Evolutionary conservation across 352 stramenopile genomes (phyloP).

Genomic region (Globisporangium echinulatum): DNA sequence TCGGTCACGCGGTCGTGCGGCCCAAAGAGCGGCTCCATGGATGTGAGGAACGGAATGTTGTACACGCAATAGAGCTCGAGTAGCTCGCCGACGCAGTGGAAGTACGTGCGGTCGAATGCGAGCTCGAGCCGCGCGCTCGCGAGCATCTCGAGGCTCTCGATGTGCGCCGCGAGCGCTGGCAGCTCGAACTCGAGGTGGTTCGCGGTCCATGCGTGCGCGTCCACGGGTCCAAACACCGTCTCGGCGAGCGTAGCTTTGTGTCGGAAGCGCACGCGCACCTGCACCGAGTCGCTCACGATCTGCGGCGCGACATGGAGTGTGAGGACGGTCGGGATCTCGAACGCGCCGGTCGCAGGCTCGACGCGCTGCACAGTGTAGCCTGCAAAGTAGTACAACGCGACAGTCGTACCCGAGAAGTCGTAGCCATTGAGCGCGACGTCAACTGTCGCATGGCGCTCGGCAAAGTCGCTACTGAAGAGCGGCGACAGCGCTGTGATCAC

Average conservation of each 20-base stretch:
- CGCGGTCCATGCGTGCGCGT: constrained; percentile 29
- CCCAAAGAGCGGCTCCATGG: constrained; percentile 37
- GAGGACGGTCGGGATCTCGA: constrained; percentile 51
- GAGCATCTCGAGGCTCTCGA: constrained; percentile 26
- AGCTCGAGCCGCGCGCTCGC: constrained; percentile 32
- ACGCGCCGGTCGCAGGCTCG: constrained; percentile 41
- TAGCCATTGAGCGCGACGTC: constrained; percentile 63
- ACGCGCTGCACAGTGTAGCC: constrained; percentile 36
- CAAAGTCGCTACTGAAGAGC: constrained; percentile 38
- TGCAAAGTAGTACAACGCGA: constrained; percentile 51
- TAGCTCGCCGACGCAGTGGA: constrained; percentile 41
- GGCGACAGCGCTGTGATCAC: constrained; percentile 45
- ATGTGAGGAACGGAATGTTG: constrained; percentile 51
- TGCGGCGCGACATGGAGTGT: constrained; percentile 29
- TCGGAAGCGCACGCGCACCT: constrained; percentile 38
- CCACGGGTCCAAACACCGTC: constrained; percentile 28
- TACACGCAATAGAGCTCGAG: constrained; percentile 47
- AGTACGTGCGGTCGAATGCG: constrained; percentile 48
- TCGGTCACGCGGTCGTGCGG: constrained; percentile 38
- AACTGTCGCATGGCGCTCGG: constrained; percentile 36
- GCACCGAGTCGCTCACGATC: constrained; percentile 39
- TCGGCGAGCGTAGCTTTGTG: constrained; percentile 8
- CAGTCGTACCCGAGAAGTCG: constrained; percentile 47
- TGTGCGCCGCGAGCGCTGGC: constrained; percentile 25
- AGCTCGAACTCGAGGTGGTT: constrained; percentile 38